Evolutionary conservation across 805 yeast species (phyloP), one percentile per base, ranked within the genome.

Genomic region (Yamadazyma olivae): DNA sequence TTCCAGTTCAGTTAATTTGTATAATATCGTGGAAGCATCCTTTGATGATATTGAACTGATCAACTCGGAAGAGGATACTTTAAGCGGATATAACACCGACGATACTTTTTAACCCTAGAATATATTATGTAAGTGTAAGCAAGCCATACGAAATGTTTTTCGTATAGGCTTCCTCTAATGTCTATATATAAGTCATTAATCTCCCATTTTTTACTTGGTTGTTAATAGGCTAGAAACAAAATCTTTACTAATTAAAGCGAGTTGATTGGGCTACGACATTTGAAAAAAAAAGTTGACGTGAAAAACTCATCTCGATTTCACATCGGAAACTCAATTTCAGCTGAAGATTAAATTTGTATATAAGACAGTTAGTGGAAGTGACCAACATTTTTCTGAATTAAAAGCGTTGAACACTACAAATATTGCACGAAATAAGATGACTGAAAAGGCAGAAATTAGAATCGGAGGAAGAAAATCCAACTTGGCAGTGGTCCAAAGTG

Each of bases 401-500:
- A n/a, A n/a, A n/a, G n/a, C n/a, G n/a, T 20, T 20, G 23, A 20
- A 10, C 7, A 20, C 23, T 20, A 20, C 23, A 20, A 20, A 20
- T 10, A n/a, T n/a, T n/a, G n/a, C n/a, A n/a, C n/a, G n/a, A n/a
- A n/a, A n/a, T n/a, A n/a, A n/a, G n/a, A n/a, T n/a, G 12, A 21
- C 24, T 21, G 14, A 27, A 20, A 36, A 27, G 39, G 21, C 30
- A 18, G 30, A 27, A 13, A 27, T 37, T 6, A 27, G 42, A 17
- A 82, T 93, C 19, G 99, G 98, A 23, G 95, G 98, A 17, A 78
- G 99, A 58, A 82, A 83, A 58, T 87, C 96, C 14, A 71, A 76
- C 49, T 69, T 93, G 45, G 99, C 99, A 1, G 88, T 93, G 12
- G 75, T 77, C 4, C 99, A 93, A 71, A 76, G 88, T 27, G 83